Evolutionary conservation across 257 asterid species (phyloP).

Genomic region (Capsicum rhomboideum): DNA sequence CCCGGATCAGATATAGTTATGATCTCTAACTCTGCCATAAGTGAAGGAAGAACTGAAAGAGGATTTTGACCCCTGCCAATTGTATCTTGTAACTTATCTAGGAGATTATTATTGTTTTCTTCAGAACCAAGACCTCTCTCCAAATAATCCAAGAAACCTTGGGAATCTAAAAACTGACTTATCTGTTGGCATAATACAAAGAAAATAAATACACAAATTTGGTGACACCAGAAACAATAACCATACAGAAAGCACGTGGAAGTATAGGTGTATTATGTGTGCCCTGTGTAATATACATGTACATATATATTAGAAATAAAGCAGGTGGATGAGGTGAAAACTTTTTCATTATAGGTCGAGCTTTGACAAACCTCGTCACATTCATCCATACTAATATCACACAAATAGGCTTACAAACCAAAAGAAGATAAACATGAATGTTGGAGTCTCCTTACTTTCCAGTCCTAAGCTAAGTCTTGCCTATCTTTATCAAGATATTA

Average conservation of each 20-base stretch:
- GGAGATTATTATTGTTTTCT: conserved; percentile 66
- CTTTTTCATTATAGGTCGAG: not conserved
- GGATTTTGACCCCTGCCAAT: conserved; percentile 90
- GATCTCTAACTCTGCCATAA: conserved; percentile 47
- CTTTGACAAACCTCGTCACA: not conserved
- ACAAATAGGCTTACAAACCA: not conserved
- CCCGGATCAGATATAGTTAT: conserved; percentile 59
- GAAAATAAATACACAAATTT: conserved; percentile 1
- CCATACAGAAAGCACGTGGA: not conserved
- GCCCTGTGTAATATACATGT: not conserved
- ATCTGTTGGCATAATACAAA: conserved; percentile 47
- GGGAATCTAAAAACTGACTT: conserved; percentile 82
- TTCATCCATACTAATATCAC: not conserved
- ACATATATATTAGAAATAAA: not conserved
- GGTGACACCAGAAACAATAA: not conserved
- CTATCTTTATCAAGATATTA: not conserved
- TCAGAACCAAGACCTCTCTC: conserved; percentile 88
- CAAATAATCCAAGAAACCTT: conserved; percentile 89
- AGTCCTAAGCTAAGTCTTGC: not conserved
- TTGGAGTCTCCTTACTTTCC: not conserved
- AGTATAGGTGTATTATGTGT: not conserved
- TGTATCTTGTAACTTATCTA: conserved; percentile 94
- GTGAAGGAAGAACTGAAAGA: conserved; percentile 52
- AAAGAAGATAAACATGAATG: not conserved
- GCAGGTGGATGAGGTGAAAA: not conserved